phyloP scores from a whole-genome alignment of 768 basidiomycete species.

The Lentinus tigrinus region DNA sequence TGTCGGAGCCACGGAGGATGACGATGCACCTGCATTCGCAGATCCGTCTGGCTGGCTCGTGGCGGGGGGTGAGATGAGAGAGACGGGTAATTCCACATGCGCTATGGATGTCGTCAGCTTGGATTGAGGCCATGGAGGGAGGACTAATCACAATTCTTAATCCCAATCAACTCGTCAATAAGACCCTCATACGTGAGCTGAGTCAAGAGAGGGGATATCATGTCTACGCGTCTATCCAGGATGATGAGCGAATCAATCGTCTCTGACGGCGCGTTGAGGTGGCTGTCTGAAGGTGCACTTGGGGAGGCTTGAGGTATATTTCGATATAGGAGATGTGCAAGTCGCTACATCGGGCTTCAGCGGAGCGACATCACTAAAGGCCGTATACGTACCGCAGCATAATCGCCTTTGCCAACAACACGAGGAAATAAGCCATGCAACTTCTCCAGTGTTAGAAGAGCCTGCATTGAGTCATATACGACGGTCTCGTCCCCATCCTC shows the following conservation, averaged over 20 bases:
- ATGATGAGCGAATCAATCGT: slow-evolving; percentile 85
- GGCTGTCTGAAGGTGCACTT: slow-evolving; percentile 36
- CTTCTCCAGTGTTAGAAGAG: slow-evolving; percentile 78
- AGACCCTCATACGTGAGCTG: slow-evolving; percentile 97
- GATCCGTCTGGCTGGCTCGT: slow-evolving; percentile 29
- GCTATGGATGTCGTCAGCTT: slow-evolving; percentile 40
- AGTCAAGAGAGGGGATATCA: slow-evolving; percentile 94
- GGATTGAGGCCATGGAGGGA: background rate
- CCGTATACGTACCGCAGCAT: slow-evolving; percentile 57
- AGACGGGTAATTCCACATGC: slow-evolving; percentile 77
- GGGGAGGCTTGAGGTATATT: slow-evolving; percentile 46
- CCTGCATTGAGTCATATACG: slow-evolving; percentile 86
- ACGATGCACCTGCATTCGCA: slow-evolving; percentile 26
- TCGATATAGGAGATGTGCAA: slow-evolving; percentile 69
- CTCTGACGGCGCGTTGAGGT: slow-evolving; percentile 45
- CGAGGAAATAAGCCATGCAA: slow-evolving; percentile 89
- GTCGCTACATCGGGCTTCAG: slow-evolving; percentile 48
- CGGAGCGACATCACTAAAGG: background rate
- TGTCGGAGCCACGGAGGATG: slow-evolving; percentile 40
- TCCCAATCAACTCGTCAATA: slow-evolving; percentile 87
- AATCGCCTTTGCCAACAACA: slow-evolving; percentile 91
- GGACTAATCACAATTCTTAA: slow-evolving; percentile 76
- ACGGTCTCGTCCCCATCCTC: slow-evolving; percentile 93
- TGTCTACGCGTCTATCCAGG: slow-evolving; percentile 87
- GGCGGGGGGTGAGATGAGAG: slow-evolving; percentile 58